Evolutionary conservation across 108 stramenopile species (phyloP), one percentile per base, ranked within the genome.

Genomic region (Skeletonema tropicum): DNA sequence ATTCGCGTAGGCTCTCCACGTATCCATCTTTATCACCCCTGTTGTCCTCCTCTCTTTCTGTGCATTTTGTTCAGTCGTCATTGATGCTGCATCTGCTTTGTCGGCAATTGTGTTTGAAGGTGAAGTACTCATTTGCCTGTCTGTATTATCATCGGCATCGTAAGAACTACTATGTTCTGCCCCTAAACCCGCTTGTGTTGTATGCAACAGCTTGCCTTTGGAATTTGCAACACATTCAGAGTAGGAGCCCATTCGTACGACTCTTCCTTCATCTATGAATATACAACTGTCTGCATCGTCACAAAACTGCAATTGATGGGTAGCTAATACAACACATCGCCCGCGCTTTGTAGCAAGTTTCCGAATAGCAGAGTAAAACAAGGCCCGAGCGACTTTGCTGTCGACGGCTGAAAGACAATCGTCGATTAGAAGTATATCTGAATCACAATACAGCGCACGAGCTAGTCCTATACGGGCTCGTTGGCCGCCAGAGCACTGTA

Each of bases 221-320:
- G 88, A 70, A 65, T 13, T 55, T 60, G 31, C 89, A 66, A 35
- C 87, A 86, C 25, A 83, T 74, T 84, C 82, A 17, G 57, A 61
- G 73, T 88, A 93, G 26, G 72, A 74, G 8, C 94, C 94, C 32
- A 68, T 33, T 25, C 74, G 81, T 2, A 42, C 66, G 5, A 90
- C 72, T 29, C 33, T 57, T 14, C 92, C 90, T 48, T 74, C 64
- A 13, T 68, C 73, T 71, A 98, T 64, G 17, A 95, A 60, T 10
- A 95, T 87, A 72, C 86, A 89, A 0, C 68, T 60, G 19, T 70
- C 52, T n/a, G 70, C 52, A 11, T 86, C 83, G 29, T 35, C 61
- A 73, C 80, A 83, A 70, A 89, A 89, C 64, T 94, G 94, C 33
- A 94, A 92, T 79, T 96, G 94, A 77, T 97, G 95, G 33, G 94